Percentiles rank a stretch among this genome's conserved stretches.
These are phyloP conservation scores for Saccharomyces paradoxus DNA, from an alignment of 805 yeast species.

Conservation along the genomic window DNA sequence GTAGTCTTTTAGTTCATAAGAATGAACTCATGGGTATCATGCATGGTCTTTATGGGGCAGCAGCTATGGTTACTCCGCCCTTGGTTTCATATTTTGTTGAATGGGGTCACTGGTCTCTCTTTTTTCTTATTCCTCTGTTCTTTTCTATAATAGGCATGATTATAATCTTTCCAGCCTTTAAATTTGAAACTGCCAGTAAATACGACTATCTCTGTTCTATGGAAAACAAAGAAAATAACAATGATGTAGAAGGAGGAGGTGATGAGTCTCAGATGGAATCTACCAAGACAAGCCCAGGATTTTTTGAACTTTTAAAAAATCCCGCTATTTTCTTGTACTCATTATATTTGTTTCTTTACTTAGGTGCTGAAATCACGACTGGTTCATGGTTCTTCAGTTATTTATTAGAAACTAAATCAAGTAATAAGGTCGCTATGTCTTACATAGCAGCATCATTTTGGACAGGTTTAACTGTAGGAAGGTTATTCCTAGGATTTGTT, in stretches of 20 bases:
- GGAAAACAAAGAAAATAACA: conserved; percentile 9
- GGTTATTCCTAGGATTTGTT: conserved; percentile 49
- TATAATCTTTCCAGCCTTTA: conserved; percentile 38
- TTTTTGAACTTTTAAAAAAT: conserved; percentile 20
- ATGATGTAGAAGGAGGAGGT: conserved; percentile 5
- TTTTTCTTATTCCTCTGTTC: conserved; percentile 30
- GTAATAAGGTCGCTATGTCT: conserved; percentile 42
- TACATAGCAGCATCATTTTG: conserved; percentile 64
- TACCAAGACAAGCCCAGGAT: not conserved
- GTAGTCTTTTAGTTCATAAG: conserved; percentile 35
- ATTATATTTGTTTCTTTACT: conserved; percentile 48
- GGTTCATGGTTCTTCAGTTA: conserved; percentile 69
- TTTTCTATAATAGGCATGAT: conserved; percentile 30
- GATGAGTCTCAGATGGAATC: not conserved
- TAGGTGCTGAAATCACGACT: conserved; percentile 61
- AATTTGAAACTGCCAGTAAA: conserved; percentile 34
- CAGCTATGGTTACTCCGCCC: conserved; percentile 65
- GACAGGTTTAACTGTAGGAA: conserved; percentile 62
- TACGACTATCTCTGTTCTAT: conserved; percentile 24
- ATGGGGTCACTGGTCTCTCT: conserved; percentile 24
- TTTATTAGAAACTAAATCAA: conserved; percentile 46
- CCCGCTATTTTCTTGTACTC: conserved; percentile 42
- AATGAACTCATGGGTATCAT: conserved; percentile 51
- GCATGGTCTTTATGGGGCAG: conserved; percentile 67
- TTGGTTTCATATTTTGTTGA: conserved; percentile 40